A percentile compares a stretch with the other conserved stretches of the same genome.
phyloP scores from a whole-genome alignment of 78 protist species.

The Carpediemonas membranifera region DNA sequence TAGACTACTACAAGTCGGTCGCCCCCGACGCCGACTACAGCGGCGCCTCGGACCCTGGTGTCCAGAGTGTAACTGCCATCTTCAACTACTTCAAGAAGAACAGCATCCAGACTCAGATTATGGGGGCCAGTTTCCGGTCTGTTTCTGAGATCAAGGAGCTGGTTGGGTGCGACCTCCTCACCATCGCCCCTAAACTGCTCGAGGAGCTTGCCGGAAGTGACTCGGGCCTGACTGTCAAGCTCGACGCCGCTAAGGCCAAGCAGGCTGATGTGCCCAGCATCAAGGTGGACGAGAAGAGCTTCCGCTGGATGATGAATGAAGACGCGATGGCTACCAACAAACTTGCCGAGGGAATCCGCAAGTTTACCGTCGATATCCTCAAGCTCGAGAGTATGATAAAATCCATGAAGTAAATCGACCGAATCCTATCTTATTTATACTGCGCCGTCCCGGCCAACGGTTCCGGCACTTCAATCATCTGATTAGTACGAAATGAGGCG shows the following conservation, averaged over 20 bases:
- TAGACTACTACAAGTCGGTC: constrained; percentile 63
- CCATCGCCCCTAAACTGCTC: constrained; percentile 59
- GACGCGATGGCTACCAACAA: constrained; percentile 84
- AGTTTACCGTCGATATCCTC: constrained; percentile 51
- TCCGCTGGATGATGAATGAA: constrained; percentile 59
- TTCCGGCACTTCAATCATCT: no score
- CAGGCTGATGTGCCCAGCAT: constrained; percentile 18
- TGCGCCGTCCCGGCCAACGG: no score
- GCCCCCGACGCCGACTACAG: background rate
- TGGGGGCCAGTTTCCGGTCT: constrained; percentile 93
- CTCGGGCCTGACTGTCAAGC: background rate
- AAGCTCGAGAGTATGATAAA: constrained; percentile 44
- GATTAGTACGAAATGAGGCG: no score
- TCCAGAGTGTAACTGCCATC: constrained; percentile 63
- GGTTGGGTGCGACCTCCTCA: constrained; percentile 50
- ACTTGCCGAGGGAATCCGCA: constrained; percentile 78
- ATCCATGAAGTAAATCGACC: no score
- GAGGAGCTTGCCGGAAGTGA: constrained; percentile 22
- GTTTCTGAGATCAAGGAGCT: constrained; percentile 41
- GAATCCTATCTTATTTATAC: no score
- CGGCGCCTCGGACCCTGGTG: constrained; percentile 75
- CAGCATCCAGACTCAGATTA: constrained; percentile 46
- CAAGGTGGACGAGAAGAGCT: constrained; percentile 37
- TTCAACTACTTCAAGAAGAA: background rate
- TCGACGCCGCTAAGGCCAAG: background rate